Evolutionary conservation across 805 yeast species (phyloP).

Genomic region (Maudiozyma serrabonitensis): DNA sequence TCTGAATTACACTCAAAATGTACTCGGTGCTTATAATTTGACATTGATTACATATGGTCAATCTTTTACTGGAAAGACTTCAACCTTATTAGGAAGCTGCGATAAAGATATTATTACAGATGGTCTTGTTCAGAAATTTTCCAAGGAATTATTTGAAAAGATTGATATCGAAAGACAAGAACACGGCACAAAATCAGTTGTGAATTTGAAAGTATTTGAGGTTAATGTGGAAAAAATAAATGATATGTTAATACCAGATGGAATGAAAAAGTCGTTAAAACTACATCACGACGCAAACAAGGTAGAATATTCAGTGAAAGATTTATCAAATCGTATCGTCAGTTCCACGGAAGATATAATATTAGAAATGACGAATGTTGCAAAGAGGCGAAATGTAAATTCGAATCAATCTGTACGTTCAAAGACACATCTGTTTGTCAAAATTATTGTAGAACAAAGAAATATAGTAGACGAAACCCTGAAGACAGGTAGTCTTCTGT

Average conservation of each 20-base stretch:
- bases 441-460: slow-evolving; percentile 56
- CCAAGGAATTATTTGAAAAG: slow-evolving; percentile 1
- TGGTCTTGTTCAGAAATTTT: background rate
- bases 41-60: slow-evolving; percentile 4
- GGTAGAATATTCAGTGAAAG: slow-evolving; percentile 1
- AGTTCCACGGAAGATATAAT: background rate
- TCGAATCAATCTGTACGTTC: slow-evolving; percentile 40
- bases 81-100: background rate
- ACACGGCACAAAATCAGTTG: slow-evolving; percentile 40
- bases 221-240: slow-evolving; percentile 68
- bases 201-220: slow-evolving; percentile 69
- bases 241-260: slow-evolving; percentile 49
- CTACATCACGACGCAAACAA: slow-evolving; percentile 22
- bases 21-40: background rate
- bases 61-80: slow-evolving; percentile 1
- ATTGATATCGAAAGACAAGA: background rate
- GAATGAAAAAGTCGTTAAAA: slow-evolving; percentile 26
- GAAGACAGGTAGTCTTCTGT: slow-evolving; percentile 45
- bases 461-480: slow-evolving; percentile 31
- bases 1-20: background rate
- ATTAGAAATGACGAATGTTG: background rate
- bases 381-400: background rate
- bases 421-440: slow-evolving; percentile 73
- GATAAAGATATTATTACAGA: background rate
- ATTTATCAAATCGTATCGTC: background rate